Percentiles rank a stretch among this genome's conserved stretches.
phyloP scores from a whole-genome alignment of 2,329 filamentous ascomycete genomes.

The Fusarium sp. region DNA sequence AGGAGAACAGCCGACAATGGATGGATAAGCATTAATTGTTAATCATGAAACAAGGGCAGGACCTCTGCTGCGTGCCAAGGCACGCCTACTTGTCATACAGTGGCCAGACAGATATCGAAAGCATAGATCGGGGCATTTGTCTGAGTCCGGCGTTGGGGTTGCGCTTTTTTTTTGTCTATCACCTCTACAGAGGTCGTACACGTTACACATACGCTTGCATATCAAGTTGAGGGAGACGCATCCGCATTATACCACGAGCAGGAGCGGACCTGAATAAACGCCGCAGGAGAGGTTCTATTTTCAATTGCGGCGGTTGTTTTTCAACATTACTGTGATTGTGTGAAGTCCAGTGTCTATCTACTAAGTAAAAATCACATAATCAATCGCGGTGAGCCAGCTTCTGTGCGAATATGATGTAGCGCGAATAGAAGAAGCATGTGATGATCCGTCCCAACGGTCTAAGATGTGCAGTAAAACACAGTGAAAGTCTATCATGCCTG shows the following conservation, averaged over 20 bases:
- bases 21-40: conserved; percentile 37
- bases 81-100: conserved; percentile 23
- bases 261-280: conserved; percentile 37
- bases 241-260: conserved; percentile 38
- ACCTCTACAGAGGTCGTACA: conserved; percentile 23
- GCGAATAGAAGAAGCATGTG: conserved; percentile 19
- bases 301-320: background rate
- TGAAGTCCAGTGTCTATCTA: background rate
- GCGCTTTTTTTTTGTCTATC: conserved; percentile 25
- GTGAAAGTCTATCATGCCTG: background rate
- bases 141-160: conserved; percentile 40
- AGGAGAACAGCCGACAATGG: conserved; percentile 17
- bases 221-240: conserved; percentile 23
- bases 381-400: conserved; percentile 12
- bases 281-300: conserved; percentile 9
- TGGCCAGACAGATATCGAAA: conserved; percentile 29
- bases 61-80: conserved; percentile 3
- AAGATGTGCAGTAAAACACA: too few relatives aligned
- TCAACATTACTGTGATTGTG: background rate
- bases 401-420: conserved; percentile 22
- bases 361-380: background rate
- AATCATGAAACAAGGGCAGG: conserved; percentile 17
- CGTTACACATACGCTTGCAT: conserved; percentile 28
- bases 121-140: conserved; percentile 27
- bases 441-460: conserved; percentile 5